These are phyloP conservation scores for Rhodotorula sp. DNA, from an alignment of 1,284 basidiomycete species.

Conservation along the genomic window DNA sequence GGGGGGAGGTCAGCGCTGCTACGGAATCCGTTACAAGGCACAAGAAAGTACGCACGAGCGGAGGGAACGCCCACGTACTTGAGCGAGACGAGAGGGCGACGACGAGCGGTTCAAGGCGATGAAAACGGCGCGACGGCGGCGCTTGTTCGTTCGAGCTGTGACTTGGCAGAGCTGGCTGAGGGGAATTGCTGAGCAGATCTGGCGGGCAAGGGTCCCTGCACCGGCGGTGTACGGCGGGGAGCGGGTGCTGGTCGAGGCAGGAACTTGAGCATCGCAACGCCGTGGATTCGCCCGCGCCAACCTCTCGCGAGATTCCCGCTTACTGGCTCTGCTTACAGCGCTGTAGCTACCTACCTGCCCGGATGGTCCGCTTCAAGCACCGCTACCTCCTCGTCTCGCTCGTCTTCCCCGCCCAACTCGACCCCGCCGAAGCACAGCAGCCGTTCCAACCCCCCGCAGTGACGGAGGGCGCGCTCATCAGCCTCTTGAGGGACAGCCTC, in stretches of 20 bases:
- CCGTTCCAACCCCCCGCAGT: constrained; percentile 13
- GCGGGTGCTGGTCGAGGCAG: no score
- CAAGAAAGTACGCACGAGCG: no score
- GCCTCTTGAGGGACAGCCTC: constrained; percentile 41
- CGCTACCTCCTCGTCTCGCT: constrained; percentile 46
- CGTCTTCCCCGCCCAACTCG: constrained; percentile 36
- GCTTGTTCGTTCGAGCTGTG: not conserved
- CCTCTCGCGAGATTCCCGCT: no score
- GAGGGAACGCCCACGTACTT: no score
- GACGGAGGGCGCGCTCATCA: constrained; percentile 36
- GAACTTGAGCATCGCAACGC: no score
- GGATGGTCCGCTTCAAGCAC: constrained; percentile 44
- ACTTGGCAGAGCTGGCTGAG: not conserved
- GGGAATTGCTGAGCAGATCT: no score
- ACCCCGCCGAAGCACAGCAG: not conserved
- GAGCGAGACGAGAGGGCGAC: no score
- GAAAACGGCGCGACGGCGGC: not conserved
- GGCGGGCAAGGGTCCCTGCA: no score
- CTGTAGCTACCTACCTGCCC: no score
- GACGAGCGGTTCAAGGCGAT: not conserved
- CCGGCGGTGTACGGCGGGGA: no score
- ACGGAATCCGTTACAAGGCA: no score
- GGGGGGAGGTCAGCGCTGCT: not conserved
- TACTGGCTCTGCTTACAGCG: not conserved
- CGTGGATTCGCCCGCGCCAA: no score